These are phyloP conservation scores for Neurospora pannonica DNA, from an alignment of 495 filamentous ascomycete species.

Conservation along the genomic window DNA sequence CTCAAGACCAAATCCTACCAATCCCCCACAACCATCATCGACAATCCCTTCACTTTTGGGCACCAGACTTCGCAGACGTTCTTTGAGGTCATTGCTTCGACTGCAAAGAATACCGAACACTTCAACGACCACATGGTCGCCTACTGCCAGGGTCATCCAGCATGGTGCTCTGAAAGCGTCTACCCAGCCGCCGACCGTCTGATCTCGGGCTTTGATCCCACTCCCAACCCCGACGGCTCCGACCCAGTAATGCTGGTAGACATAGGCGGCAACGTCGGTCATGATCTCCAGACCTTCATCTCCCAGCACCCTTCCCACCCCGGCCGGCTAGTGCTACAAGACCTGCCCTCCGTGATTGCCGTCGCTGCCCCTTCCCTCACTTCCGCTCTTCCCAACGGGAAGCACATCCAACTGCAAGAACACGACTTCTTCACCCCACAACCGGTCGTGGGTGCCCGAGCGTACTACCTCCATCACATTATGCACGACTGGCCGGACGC, in stretches of 20 bases:
- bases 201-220: constrained; percentile 13
- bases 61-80: constrained; percentile 18
- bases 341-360: constrained; percentile 29
- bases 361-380: constrained; percentile 8
- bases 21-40: constrained; percentile 13
- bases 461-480: constrained; percentile 36
- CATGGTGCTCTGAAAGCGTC: constrained; percentile 40
- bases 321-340: constrained; percentile 41
- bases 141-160: constrained; percentile 38
- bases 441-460: constrained; percentile 33
- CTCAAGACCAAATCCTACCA: constrained; percentile 16
- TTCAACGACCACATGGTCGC: constrained; percentile 46
- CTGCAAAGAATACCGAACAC: constrained; percentile 14
- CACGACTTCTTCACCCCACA: constrained; percentile 32
- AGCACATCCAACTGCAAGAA: constrained; percentile 19
- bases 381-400: not conserved
- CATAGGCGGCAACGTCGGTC: constrained; percentile 41
- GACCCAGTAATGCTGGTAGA: constrained; percentile 38
- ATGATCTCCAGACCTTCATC: constrained; percentile 40
- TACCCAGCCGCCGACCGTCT: constrained; percentile 39
- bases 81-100: constrained; percentile 20
- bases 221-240: constrained; percentile 6
- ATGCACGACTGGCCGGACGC: constrained; percentile 43
- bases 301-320: constrained; percentile 27
- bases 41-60: constrained; percentile 23